These are phyloP conservation scores for Sporobolomyces pararoseus DNA, from an alignment of 768 basidiomycete genomes.

Conservation along the genomic window DNA sequence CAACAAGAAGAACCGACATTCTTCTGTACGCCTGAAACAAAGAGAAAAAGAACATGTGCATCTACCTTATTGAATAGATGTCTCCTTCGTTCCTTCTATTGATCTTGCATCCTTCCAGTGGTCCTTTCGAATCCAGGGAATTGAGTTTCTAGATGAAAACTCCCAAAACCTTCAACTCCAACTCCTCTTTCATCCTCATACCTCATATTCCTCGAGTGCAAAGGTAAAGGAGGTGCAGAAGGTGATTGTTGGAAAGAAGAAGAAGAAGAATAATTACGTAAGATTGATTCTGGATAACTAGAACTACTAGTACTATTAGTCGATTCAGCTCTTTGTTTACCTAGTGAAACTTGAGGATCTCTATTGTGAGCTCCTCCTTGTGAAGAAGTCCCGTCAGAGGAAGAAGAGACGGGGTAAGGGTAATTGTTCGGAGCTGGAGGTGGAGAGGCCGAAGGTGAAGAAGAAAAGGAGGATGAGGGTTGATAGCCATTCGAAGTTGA, in stretches of 20 bases:
- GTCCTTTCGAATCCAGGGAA: conserved; percentile 6
- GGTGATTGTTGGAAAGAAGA: too few species aligned
- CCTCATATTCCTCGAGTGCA: neutral
- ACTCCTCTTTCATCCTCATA: neutral
- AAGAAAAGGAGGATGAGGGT: too few species aligned
- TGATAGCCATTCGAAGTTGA: neutral
- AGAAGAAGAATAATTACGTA: neutral
- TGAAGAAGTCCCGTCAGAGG: neutral
- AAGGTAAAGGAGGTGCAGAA: neutral
- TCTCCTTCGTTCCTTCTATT: neutral
- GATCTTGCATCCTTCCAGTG: neutral
- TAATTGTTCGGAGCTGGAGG: too few species aligned
- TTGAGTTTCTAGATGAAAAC: conserved; percentile 1
- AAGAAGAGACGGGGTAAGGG: neutral
- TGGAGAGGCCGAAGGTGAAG: too few species aligned
- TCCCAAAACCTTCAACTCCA: neutral
- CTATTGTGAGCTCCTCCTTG: neutral
- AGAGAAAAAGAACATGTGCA: too few species aligned
- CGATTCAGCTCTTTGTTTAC: conserved; percentile 6
- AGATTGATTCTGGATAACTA: neutral
- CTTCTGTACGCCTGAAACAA: too few species aligned
- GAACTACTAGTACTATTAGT: neutral
- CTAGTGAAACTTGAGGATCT: conserved; percentile 9
- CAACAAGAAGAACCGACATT: too few species aligned
- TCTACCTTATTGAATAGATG: too few species aligned